These are phyloP conservation scores for Helicostylum pulchrum DNA, from an alignment of 192 early-diverging fungal genomes.

Conservation along the genomic window DNA sequence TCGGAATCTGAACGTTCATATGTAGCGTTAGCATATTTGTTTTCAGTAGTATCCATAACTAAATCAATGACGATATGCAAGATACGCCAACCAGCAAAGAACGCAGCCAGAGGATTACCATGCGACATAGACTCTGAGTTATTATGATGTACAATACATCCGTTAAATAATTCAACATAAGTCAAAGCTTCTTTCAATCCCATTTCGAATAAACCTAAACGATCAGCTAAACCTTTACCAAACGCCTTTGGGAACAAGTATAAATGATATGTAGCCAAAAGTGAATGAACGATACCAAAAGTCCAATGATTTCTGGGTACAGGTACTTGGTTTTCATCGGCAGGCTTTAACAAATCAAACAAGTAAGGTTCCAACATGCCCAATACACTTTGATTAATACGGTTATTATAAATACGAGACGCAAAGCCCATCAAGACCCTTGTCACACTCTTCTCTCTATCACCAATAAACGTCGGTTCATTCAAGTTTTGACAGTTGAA, in stretches of 20 bases:
- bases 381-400: slow-evolving; percentile 17
- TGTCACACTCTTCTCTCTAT: slow-evolving; percentile 21
- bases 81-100: slow-evolving; percentile 36
- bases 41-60: slow-evolving; percentile 22
- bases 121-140: not conserved
- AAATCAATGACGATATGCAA: slow-evolving; percentile 19
- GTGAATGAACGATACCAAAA: slow-evolving; percentile 23
- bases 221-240: slow-evolving; percentile 27
- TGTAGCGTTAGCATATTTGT: slow-evolving; percentile 14
- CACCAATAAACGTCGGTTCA: slow-evolving; percentile 20
- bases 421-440: slow-evolving; percentile 28
- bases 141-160: slow-evolving; percentile 5
- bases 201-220: slow-evolving; percentile 11
- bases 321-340: slow-evolving; percentile 12
- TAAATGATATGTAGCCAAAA: slow-evolving; percentile 34
- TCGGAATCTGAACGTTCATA: not conserved
- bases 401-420: slow-evolving; percentile 4
- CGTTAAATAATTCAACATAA: slow-evolving; percentile 28
- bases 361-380: slow-evolving; percentile 36
- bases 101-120: slow-evolving; percentile 30
- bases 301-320: slow-evolving; percentile 36
- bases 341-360: slow-evolving; percentile 16
- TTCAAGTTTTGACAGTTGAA: not conserved
- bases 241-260: slow-evolving; percentile 26
- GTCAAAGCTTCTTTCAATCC: slow-evolving; percentile 31